Evolutionary conservation across 768 basidiomycete species (phyloP).

Genomic region (Russula sp.): DNA sequence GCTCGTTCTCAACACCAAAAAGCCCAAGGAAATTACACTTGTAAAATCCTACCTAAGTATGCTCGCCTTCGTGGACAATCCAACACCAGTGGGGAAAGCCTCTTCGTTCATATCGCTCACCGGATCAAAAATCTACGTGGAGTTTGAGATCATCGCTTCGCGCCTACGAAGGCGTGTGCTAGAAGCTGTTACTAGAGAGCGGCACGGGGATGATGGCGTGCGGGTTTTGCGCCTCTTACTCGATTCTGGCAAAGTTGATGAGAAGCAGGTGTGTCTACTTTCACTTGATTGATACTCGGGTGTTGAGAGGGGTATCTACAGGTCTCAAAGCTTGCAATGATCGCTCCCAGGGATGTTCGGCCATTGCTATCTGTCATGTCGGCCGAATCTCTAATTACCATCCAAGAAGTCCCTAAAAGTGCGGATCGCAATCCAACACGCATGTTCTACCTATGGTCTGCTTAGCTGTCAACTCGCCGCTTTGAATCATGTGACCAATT

Average conservation of each 20-base stretch:
- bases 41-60: conserved; percentile 79
- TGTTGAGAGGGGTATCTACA: conserved; percentile 29
- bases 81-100: conserved; percentile 60
- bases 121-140: conserved; percentile 68
- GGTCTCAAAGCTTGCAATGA: conserved; percentile 92
- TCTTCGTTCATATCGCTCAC: conserved; percentile 56
- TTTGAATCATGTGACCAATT: background rate
- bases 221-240: conserved; percentile 73
- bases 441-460: conserved; percentile 88
- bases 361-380: conserved; percentile 73
- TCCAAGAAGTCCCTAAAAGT: conserved; percentile 88
- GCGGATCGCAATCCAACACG: conserved; percentile 84
- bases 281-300: background rate
- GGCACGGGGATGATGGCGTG: conserved; percentile 76
- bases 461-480: background rate
- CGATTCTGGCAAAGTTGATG: conserved; percentile 86
- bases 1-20: conserved; percentile 50
- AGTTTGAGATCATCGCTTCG: conserved; percentile 65
- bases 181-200: conserved; percentile 73
- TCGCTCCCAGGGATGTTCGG: conserved; percentile 82
- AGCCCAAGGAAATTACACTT: conserved; percentile 42
- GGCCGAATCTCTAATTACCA: conserved; percentile 74
- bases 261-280: conserved; percentile 64
- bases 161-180: conserved; percentile 63
- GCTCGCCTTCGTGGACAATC: conserved; percentile 76